Evolutionary conservation across 2,329 filamentous ascomycete genomes (phyloP), one percentile per base, ranked within the genome.

Genomic region (Drechslerella dactyloides): DNA sequence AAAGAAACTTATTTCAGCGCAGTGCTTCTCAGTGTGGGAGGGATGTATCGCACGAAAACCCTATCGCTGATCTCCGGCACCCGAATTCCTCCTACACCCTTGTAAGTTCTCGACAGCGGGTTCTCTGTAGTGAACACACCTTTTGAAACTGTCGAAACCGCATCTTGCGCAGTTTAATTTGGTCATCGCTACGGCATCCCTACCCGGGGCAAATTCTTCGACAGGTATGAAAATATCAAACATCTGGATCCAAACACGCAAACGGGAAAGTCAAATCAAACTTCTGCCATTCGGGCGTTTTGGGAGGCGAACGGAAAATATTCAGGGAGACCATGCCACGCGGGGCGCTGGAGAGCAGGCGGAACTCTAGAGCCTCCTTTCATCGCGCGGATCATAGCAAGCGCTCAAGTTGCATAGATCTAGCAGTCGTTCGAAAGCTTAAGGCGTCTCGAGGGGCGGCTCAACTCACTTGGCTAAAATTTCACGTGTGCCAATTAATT

Each of bases 281-380:
- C 37, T 42, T 5, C 37, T 15, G n/a, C n/a, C n/a, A 6, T 42
- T 42, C 37, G 37, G 37, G n/a, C 37, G 37, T 42, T 42, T 42
- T 42, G 37, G 37, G 37, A 13, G 37, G 37, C n/a, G 11, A 15
- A 42, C 37, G 37, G 37, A 42, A 33, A 42, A 42, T 42, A 42
- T 42, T 42, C 37, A 42, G 13, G 37, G n/a, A 15, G 37, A 15
- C 37, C 37, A 42, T 42, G n/a, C 37, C 37, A 42, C 15, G 37
- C 54, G 59, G 58, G 59, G 64, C 13, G 37, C n/a, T 42, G 15
- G 15, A 42, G 53, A 54, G 63, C 54, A 61, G 51, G 6, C 63
- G 23, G 21, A 60, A 64, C n/a, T n/a, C n/a, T n/a, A n/a, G 48
- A 63, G 59, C 53, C 58, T 70, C 66, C 58, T 60, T 63, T 53